Conservation (phyloP, 192 early-diverging fungal species). For the Pilaira anomala region DNA sequence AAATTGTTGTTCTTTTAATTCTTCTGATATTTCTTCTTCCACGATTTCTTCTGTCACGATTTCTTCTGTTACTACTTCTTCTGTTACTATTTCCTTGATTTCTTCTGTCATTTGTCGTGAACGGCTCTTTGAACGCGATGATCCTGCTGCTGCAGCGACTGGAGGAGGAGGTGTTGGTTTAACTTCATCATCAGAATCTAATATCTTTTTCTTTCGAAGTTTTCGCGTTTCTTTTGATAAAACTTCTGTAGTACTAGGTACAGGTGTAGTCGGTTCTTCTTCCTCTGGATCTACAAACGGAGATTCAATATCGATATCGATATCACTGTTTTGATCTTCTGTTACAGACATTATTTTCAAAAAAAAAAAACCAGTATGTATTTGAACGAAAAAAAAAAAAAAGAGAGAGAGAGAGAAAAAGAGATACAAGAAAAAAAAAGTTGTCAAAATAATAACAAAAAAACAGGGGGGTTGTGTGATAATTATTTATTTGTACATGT, state of each 20-base stretch:
- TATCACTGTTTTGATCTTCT: conserved; percentile 1
- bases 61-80: neutral
- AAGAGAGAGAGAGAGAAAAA: neutral
- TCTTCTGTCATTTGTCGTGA: no score
- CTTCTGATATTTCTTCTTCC: neutral
- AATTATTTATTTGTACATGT: neutral
- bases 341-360: no score
- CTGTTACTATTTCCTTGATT: neutral
- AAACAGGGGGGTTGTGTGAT: neutral
- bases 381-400: neutral
- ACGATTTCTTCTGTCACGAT: neutral
- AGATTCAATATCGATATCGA: conserved; percentile 8
- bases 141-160: no score
- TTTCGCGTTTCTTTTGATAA: conserved; percentile 30
- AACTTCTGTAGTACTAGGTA: neutral
- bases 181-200: conserved; percentile 2
- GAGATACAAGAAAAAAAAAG: neutral
- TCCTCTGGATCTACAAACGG: neutral
- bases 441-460: neutral
- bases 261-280: conserved; percentile 3
- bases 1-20: neutral
- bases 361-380: no score
- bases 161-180: neutral
- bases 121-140: no score
- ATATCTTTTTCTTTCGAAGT: conserved; percentile 27